These are phyloP conservation scores for Lentinula edodes DNA, from an alignment of 768 basidiomycete species.

Conservation along the genomic window DNA sequence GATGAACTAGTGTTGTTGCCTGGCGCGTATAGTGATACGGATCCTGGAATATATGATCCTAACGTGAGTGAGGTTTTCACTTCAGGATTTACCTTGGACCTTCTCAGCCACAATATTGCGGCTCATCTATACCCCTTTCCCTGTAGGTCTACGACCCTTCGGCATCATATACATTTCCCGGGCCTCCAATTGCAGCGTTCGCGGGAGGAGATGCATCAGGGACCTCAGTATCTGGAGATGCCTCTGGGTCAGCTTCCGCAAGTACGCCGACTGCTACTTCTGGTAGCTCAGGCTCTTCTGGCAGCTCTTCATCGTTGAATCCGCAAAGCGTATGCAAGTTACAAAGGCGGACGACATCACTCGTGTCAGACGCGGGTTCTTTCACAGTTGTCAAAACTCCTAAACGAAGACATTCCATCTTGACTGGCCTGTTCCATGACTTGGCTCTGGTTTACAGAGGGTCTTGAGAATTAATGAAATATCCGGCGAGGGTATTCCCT, in stretches of 20 bases:
- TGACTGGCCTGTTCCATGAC: not conserved
- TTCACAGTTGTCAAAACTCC: not conserved
- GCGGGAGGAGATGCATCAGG: not conserved
- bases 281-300: not conserved
- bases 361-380: not conserved
- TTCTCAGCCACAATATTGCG: not conserved
- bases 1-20: constrained; percentile 61
- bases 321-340: not conserved
- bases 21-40: constrained; percentile 64
- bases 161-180: constrained; percentile 27
- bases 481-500: too few relatives aligned
- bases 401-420: not conserved
- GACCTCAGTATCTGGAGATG: constrained; percentile 1
- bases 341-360: not conserved
- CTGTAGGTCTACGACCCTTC: constrained; percentile 12
- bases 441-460: not conserved
- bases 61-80: not conserved
- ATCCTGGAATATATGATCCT: constrained; percentile 61
- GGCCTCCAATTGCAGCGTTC: constrained; percentile 26
- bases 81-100: not conserved
- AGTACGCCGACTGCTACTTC: not conserved
- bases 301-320: not conserved
- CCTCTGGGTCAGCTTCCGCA: not conserved
- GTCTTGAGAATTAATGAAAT: not conserved
- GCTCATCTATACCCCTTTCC: not conserved